phyloP scores from a whole-genome alignment of 176 grass and related monocot species.

The Miscanthus lutarioriparius region DNA sequence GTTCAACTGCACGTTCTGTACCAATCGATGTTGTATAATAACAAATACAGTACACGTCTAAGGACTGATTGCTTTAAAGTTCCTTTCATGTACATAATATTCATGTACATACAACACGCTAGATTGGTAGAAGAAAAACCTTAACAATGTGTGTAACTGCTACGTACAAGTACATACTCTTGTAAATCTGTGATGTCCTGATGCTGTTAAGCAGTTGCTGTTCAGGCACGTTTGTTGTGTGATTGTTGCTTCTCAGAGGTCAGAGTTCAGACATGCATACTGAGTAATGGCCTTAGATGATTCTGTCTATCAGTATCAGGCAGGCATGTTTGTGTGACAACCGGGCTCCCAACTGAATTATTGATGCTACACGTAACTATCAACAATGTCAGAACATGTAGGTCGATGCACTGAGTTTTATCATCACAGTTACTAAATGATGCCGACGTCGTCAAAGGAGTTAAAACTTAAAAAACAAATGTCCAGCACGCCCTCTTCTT shows the following conservation, averaged over 20 bases:
- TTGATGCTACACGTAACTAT: not conserved
- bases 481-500: not conserved
- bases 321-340: not conserved
- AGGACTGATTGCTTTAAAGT: not conserved
- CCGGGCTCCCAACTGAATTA: not conserved
- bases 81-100: not conserved
- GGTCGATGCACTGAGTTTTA: not conserved
- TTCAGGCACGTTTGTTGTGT: not conserved
- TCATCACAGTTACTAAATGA: not conserved
- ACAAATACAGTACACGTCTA: not conserved
- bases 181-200: not conserved
- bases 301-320: not conserved
- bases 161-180: not conserved
- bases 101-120: constrained; percentile 24
- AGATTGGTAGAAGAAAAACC: not conserved
- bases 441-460: not conserved
- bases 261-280: not conserved
- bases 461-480: not conserved
- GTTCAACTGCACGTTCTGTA: constrained; percentile 28
- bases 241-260: not conserved
- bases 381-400: not conserved
- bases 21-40: constrained; percentile 47
- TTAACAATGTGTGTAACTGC: not conserved
- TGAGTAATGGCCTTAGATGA: not conserved
- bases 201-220: not conserved